Evolutionary conservation across 1,284 basidiomycete species (phyloP).

Genomic region (Ganoderma lingzhi): DNA sequence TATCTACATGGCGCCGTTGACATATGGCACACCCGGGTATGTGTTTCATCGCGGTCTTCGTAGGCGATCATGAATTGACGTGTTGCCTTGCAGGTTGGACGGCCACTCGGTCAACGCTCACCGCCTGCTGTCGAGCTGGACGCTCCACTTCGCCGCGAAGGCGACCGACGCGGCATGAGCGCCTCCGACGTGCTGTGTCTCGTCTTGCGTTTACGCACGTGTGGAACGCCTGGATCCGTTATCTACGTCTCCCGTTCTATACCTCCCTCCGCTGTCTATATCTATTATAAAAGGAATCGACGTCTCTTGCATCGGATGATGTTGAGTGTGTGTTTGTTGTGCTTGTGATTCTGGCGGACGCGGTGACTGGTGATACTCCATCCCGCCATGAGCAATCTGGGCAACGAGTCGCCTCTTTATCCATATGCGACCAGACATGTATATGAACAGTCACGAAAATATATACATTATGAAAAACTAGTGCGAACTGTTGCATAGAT

Average conservation of each 20-base stretch:
- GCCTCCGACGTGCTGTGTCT: background rate
- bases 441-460: background rate
- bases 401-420: background rate
- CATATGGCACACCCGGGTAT: constrained; percentile 92
- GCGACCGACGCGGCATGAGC: constrained; percentile 23
- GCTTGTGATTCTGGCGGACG: background rate
- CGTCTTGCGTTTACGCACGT: constrained; percentile 1
- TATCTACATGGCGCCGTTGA: constrained; percentile 84
- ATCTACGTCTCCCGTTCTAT: background rate
- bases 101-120: constrained; percentile 66
- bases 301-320: background rate
- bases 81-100: background rate
- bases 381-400: background rate
- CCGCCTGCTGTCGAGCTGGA: constrained; percentile 80
- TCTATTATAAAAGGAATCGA: constrained; percentile 6
- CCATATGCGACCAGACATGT: background rate
- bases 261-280: background rate
- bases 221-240: background rate
- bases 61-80: background rate
- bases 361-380: background rate
- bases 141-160: constrained; percentile 86
- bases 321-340: background rate
- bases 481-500: background rate
- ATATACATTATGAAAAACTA: background rate
- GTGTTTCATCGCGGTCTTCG: constrained; percentile 41